phyloP scores from a whole-genome alignment of 225 moss, liverwort and hornwort species.

The Bryum argenteum region DNA sequence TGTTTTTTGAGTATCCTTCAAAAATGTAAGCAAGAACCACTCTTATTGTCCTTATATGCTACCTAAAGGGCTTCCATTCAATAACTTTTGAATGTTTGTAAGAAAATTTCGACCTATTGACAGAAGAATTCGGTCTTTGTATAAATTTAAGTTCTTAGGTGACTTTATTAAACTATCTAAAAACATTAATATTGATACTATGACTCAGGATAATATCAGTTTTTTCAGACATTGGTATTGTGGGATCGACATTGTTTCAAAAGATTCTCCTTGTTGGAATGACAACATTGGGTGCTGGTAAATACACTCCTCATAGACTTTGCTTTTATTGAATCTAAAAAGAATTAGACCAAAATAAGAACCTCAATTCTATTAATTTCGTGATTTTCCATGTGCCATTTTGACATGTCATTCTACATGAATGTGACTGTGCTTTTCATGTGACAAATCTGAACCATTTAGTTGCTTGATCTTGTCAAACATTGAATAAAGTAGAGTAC shows the following conservation, averaged over 20 bases:
- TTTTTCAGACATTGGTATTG: constrained; percentile 44
- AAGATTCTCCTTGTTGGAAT: constrained; percentile 65
- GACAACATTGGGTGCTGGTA: constrained; percentile 68
- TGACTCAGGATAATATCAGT: constrained; percentile 58
- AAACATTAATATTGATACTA: not conserved
- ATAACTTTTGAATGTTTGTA: rapidly evolving
- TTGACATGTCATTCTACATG: too few relatives aligned
- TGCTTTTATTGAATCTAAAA: too few relatives aligned
- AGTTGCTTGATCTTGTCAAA: too few relatives aligned
- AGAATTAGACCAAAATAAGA: too few relatives aligned
- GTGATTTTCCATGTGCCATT: too few relatives aligned
- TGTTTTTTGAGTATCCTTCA: too few relatives aligned
- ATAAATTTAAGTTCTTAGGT: not conserved
- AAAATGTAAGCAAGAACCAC: too few relatives aligned
- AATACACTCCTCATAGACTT: not conserved
- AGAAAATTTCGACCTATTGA: not conserved
- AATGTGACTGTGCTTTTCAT: too few relatives aligned
- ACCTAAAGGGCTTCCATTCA: not conserved
- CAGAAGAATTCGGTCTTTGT: not conserved
- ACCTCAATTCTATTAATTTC: too few relatives aligned
- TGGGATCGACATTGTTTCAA: constrained; percentile 70
- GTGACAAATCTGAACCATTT: too few relatives aligned
- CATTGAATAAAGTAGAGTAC: too few relatives aligned
- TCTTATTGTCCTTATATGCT: too few relatives aligned
- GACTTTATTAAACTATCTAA: not conserved